phyloP scores from a whole-genome alignment of 2,329 filamentous ascomycete genomes.

The Colletotrichum plurivorum region DNA sequence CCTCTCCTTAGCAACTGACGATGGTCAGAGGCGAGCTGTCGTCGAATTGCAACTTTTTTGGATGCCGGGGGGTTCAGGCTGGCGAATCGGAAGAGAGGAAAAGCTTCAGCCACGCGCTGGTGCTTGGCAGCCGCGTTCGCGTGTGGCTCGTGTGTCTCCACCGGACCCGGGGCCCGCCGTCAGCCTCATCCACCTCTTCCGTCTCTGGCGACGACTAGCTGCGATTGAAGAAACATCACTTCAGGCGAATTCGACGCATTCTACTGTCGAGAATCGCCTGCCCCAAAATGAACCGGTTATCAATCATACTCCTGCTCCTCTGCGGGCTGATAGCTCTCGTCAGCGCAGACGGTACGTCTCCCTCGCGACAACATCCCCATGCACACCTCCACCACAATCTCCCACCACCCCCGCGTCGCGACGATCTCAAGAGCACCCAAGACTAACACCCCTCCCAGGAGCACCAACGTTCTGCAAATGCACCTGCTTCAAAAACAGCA shows the following conservation, averaged over 20 bases:
- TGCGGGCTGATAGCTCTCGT: conserved; percentile 52
- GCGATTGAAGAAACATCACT: too few relatives aligned
- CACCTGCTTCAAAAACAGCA: conserved; percentile 79
- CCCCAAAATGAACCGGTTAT: conserved; percentile 48
- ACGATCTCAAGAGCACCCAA: neutral
- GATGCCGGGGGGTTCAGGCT: conserved; percentile 23
- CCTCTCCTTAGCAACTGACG: conserved; percentile 1
- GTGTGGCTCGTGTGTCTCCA: conserved; percentile 24
- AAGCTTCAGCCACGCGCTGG: conserved; percentile 32
- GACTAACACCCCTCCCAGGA: conserved; percentile 56
- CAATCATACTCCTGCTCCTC: conserved; percentile 53
- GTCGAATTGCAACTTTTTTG: conserved; percentile 40
- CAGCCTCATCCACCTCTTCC: conserved; percentile 3
- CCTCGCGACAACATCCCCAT: neutral
- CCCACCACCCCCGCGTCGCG: conserved; percentile 14
- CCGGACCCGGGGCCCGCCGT: neutral
- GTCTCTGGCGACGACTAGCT: too few relatives aligned
- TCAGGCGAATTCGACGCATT: neutral
- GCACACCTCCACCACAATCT: neutral
- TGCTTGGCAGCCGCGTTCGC: neutral
- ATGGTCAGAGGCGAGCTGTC: conserved; percentile 28
- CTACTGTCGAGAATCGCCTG: neutral
- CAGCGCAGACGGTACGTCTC: conserved; percentile 59
- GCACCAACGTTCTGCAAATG: conserved; percentile 79
- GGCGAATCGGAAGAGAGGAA: conserved; percentile 27